Evolutionary conservation across 2,329 filamentous ascomycete species (phyloP).

Genomic region (Cladosporium sp.): DNA sequence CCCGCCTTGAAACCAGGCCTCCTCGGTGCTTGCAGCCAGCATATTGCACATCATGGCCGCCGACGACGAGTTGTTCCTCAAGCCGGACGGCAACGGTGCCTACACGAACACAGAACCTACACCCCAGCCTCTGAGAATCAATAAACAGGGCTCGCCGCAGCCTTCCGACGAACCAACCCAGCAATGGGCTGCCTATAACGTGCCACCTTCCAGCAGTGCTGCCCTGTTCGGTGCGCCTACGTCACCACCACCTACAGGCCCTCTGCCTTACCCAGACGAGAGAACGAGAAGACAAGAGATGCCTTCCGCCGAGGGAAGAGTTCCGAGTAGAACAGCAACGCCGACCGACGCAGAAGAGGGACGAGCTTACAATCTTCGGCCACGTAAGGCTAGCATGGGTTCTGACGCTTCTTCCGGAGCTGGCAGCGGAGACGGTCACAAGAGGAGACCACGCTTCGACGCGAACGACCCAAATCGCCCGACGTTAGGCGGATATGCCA

Average conservation of each 20-base stretch:
- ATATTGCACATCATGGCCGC: conserved; percentile 2
- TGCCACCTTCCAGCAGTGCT: conserved; percentile 30
- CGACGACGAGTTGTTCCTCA: conserved; percentile 26
- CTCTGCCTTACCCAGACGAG: conserved; percentile 35
- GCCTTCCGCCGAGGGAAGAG: conserved; percentile 20
- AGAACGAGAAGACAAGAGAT: conserved; percentile 24
- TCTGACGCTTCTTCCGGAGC: conserved; percentile 31
- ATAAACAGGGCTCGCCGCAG: conserved; percentile 27
- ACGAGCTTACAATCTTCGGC: conserved; percentile 20
- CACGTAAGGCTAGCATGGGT: conserved; percentile 33
- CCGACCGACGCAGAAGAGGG: conserved; percentile 32
- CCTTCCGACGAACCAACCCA: conserved; percentile 28
- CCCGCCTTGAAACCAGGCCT: background rate
- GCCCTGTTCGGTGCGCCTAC: conserved; percentile 33
- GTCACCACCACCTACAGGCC: conserved; percentile 34
- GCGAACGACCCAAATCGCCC: conserved; percentile 52
- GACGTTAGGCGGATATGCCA: conserved; percentile 47
- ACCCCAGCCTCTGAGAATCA: conserved; percentile 35
- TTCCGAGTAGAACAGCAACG: conserved; percentile 28
- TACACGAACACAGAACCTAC: conserved; percentile 22
- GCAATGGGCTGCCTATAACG: conserved; percentile 38
- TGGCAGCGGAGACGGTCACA: conserved; percentile 23
- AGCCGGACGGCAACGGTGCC: conserved; percentile 19
- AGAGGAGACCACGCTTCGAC: conserved; percentile 45
- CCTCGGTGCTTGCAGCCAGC: background rate